phyloP scores from a whole-genome alignment of 768 basidiomycete species.

The Lenzites betulinus region DNA sequence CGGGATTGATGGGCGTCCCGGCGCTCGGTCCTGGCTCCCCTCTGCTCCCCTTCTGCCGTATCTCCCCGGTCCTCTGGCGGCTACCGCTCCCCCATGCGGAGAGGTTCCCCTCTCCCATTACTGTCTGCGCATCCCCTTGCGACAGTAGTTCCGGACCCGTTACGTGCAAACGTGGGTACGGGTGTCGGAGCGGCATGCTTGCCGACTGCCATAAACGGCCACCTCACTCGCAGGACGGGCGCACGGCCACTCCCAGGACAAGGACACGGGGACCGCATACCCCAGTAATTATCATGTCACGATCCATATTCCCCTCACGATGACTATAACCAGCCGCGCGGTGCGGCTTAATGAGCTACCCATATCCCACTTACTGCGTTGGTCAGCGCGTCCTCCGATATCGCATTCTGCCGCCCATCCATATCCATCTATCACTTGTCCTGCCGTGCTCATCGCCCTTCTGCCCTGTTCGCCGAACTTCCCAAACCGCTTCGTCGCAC shows the following conservation, averaged over 20 bases:
- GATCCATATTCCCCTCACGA: conserved; percentile 22
- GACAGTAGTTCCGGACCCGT: conserved; percentile 11
- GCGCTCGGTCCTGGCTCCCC: conserved; percentile 15
- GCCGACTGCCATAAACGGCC: neutral
- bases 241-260: conserved; percentile 3
- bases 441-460: conserved; percentile 2
- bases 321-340: conserved; percentile 21
- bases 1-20: conserved; percentile 15
- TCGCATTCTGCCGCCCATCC: conserved; percentile 9
- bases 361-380: conserved; percentile 18
- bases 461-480: conserved; percentile 5
- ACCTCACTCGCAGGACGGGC: conserved; percentile 7
- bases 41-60: conserved; percentile 11
- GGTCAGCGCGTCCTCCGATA: neutral
- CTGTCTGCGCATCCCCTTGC: neutral
- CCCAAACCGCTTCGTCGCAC: neutral
- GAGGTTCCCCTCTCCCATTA: conserved; percentile 2
- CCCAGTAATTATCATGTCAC: conserved; percentile 25
- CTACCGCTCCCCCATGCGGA: conserved; percentile 1
- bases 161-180: conserved; percentile 18
- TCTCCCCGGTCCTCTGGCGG: conserved; percentile 6
- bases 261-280: conserved; percentile 10
- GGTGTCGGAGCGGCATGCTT: conserved; percentile 7
- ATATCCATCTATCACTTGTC: conserved; percentile 15
- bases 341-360: conserved; percentile 24